These are phyloP conservation scores for Spinacia oleracea DNA, from an alignment of 179 eudicot genomes.

Conservation along the genomic window DNA sequence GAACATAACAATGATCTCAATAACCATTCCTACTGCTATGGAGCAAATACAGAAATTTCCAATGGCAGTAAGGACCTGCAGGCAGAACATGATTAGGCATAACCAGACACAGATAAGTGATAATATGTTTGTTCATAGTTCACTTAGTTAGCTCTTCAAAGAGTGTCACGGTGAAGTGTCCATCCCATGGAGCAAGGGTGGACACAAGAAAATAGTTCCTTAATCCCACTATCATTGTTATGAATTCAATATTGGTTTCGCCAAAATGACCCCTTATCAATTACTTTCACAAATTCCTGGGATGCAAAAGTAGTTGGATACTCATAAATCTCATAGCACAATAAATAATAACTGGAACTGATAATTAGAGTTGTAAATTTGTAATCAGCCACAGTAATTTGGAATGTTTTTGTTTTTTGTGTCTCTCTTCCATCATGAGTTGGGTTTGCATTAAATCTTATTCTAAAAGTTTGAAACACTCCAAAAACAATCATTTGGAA, in stretches of 20 bases:
- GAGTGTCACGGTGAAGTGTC: slow-evolving; percentile 1
- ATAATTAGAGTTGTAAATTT: background rate
- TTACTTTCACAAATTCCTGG: background rate
- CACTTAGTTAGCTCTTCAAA: background rate
- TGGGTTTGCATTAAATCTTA: background rate
- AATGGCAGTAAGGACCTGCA: slow-evolving; percentile 67
- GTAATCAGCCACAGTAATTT: background rate
- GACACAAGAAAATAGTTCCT: slow-evolving; percentile 6
- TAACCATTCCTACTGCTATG: slow-evolving; percentile 65
- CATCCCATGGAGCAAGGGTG: background rate
- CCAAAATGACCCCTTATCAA: background rate
- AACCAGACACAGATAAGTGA: background rate
- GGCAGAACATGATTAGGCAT: slow-evolving; percentile 6
- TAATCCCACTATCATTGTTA: background rate
- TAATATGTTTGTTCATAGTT: background rate
- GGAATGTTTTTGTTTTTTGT: background rate
- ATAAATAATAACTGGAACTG: background rate
- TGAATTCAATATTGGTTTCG: background rate
- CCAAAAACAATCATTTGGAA: background rate
- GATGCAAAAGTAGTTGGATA: background rate
- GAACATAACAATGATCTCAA: slow-evolving; percentile 69
- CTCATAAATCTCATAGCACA: background rate
- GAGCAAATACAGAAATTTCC: slow-evolving; percentile 79
- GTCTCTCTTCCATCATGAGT: background rate
- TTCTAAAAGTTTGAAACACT: background rate